Evolutionary conservation across 306 rosid species (phyloP), one percentile per base, ranked within the genome.

Genomic region (Ormosia emarginata): DNA sequence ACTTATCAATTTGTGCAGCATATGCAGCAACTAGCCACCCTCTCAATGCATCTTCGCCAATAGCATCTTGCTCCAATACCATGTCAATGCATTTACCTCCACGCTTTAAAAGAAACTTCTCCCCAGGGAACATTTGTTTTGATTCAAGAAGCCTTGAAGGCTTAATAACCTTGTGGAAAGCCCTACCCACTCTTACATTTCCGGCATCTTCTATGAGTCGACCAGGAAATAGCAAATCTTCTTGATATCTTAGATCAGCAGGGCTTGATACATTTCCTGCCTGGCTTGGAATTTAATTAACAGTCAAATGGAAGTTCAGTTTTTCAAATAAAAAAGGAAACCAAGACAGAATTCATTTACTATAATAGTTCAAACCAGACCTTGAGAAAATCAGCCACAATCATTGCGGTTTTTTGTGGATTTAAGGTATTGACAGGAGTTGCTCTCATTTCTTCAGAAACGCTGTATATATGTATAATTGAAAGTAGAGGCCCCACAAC

Each of bases 21-120:
- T 89, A 93, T 56, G 95, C 93, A 78, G 99, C 98, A 63, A 95
- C 98, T 61, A 95, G 90, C 98, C 97, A 95, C 64, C 99, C 99
- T 81, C 97, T 89, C 81, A 95, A 74, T 67, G 97, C 99, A 79
- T 95, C 98, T 86, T 95, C 98, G 11, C 95, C 99, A 4, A 82
- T 88, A 34, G 99, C 98, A 81, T 84, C 87, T 64, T 90, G 88
- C 84, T 90, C 90, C 89, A 95, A 77, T 50, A 93, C 85, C 98
- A 93, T 91, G 93, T 95, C 94, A 41, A 87, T 86, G 83, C 91
- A 86, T 61, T 86, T 87, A 50, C 52, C 72, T 32, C 89, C 87
- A 0, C n/a, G 85, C 36, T 81, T 88, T 79, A 95, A 74, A 30
- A 95, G 83, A 87, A 95, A 95, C 86, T 87, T 95, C 89, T 95